Evolutionary conservation across 1,284 basidiomycete species (phyloP), one percentile per base, ranked within the genome.

Genomic region (Takashimella koratensis): DNA sequence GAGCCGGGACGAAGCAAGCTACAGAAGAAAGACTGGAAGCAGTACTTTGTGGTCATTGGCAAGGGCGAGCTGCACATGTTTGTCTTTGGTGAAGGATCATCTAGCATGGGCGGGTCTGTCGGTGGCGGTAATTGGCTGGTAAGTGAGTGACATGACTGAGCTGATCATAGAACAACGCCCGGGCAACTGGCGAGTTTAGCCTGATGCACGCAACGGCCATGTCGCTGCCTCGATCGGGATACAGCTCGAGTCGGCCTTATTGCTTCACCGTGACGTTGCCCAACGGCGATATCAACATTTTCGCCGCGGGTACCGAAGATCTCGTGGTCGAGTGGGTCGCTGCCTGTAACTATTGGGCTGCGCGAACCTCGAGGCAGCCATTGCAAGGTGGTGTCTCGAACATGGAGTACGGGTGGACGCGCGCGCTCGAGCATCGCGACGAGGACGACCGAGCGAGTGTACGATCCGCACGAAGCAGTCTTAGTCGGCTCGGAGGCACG

Each of bases 321-420:
- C 83, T 98, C 19, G 92, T 97, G 39, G 88, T 90, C 67, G 95
- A 98, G 74, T 98, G 95, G 95, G 93, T 97, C 6, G 86, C 88
- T 27, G 96, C 95, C 0, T 98, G 94, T 82, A 98, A 98, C 77
- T 98, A 98, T 73, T 98, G 94, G 93, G 91, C 95, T 0, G 95
- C 95, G 0, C 81, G 94, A 27, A 86, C 84, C 59, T 92, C 88
- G 73, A 92, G 94, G 64, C 92, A 96, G 67, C 95, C 95, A 0
- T 81, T 98, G 2, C 82, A 88, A 2, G 95, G 94, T 3, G 95
- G 94, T 25, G 92, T 98, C 2, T 93, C 90, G 45, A 98, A 98
- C 76, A 95, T 98, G 87, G 96, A 98, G 73, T 98, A 98, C 68
- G 95, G 95, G 10, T 98, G 95, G 95, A 94, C 86, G 69, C 84